These are phyloP conservation scores for Thielaviopsis cerberus DNA, from an alignment of 2,329 filamentous ascomycete species.

Conservation along the genomic window DNA sequence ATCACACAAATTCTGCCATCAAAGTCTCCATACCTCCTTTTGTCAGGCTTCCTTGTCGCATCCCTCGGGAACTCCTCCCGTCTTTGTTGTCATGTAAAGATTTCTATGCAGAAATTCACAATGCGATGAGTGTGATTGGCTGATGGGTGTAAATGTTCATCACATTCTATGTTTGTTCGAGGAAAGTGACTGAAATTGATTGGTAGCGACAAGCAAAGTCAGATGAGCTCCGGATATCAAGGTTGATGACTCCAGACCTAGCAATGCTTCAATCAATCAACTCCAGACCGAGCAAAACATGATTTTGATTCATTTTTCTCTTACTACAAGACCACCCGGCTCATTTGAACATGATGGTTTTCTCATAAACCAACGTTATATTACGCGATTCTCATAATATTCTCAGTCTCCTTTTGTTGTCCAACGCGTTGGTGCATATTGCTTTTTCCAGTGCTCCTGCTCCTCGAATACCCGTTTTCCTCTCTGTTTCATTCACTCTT, in stretches of 20 bases:
- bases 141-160: background rate
- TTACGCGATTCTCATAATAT: background rate
- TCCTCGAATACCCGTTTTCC: background rate
- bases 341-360: background rate
- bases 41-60: background rate
- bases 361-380: background rate
- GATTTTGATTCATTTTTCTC: too few relatives aligned
- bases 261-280: too few relatives aligned
- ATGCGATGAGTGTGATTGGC: background rate
- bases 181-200: background rate
- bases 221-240: background rate
- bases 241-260: background rate
- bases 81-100: background rate
- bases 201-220: background rate
- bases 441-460: background rate
- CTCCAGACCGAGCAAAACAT: too few relatives aligned
- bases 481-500: background rate
- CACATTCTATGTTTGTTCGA: background rate
- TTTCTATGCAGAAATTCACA: background rate
- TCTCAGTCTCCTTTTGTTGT: background rate
- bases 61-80: background rate
- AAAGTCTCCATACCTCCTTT: too few relatives aligned
- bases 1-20: too few relatives aligned
- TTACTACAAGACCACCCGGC: too few relatives aligned
- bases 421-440: background rate